phyloP scores from a whole-genome alignment of 495 filamentous ascomycete species.

The Staphylotrichum tortipilum region DNA sequence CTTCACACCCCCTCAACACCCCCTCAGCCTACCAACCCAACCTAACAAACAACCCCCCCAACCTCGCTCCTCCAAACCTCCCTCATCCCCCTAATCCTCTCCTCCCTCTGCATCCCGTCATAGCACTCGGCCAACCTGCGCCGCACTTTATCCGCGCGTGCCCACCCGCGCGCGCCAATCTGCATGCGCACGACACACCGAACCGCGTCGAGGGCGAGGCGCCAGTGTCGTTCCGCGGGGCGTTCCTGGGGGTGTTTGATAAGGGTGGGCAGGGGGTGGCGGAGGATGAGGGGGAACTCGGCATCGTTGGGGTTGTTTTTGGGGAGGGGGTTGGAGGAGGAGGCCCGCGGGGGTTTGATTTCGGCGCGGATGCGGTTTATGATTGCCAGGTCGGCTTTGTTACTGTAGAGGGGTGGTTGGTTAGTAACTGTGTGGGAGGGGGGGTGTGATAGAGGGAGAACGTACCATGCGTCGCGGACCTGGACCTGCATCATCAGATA shows the following conservation, averaged over 20 bases:
- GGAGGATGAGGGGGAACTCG: neutral
- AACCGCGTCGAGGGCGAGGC: constrained; percentile 25
- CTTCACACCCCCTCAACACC: no score
- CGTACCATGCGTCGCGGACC: constrained; percentile 78
- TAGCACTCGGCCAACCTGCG: constrained; percentile 29
- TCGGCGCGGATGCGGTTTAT: constrained; percentile 59
- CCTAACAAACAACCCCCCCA: neutral
- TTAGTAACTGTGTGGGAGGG: neutral
- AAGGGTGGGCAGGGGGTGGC: neutral
- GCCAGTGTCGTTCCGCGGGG: constrained; percentile 20
- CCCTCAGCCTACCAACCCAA: neutral
- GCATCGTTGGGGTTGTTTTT: constrained; percentile 1
- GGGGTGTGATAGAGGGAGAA: constrained; percentile 21
- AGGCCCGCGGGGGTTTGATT: constrained; percentile 28
- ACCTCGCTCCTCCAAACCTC: constrained; percentile 23
- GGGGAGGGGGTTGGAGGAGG: constrained; percentile 15
- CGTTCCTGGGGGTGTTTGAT: neutral
- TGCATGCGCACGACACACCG: constrained; percentile 36
- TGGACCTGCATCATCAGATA: constrained; percentile 71
- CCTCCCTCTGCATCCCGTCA: constrained; percentile 30
- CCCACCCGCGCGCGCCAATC: constrained; percentile 33
- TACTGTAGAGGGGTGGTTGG: constrained; percentile 44
- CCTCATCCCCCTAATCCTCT: constrained; percentile 23
- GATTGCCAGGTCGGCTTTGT: constrained; percentile 80
- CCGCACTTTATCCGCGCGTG: constrained; percentile 30